Conservation (phyloP, 31 red algal genomes). For the Endocladia muricata region DNA sequence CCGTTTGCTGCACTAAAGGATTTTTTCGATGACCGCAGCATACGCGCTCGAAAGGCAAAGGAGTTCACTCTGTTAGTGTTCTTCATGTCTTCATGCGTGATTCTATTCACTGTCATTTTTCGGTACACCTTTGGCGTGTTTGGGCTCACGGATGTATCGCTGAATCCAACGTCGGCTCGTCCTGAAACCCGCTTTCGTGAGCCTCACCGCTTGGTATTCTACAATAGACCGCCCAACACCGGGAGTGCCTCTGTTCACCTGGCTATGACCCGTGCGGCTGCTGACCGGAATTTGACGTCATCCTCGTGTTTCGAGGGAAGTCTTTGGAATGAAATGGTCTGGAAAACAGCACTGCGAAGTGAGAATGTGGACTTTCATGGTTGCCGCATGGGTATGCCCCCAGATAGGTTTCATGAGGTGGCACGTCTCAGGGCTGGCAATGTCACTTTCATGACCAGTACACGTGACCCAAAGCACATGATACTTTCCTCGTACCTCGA, state of each 20-base stretch:
- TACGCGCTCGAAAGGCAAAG: too few relatives aligned
- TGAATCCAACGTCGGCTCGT: too few relatives aligned
- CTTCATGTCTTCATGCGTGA: too few relatives aligned
- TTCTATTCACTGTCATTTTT: too few relatives aligned
- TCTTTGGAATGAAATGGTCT: slow-evolving; percentile 52
- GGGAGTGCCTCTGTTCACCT: slow-evolving; percentile 40
- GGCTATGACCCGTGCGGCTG: slow-evolving; percentile 34
- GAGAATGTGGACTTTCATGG: slow-evolving; percentile 44
- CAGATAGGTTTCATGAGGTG: slow-evolving; percentile 6
- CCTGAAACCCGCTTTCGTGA: too few relatives aligned
- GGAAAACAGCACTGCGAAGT: slow-evolving; percentile 25
- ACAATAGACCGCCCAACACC: slow-evolving; percentile 43
- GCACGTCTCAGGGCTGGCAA: slow-evolving; percentile 26
- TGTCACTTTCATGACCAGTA: slow-evolving; percentile 43
- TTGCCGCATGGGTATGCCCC: slow-evolving; percentile 30
- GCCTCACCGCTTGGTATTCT: slow-evolving; percentile 27
- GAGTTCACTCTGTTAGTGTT: too few relatives aligned
- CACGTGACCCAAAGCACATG: slow-evolving; percentile 25
- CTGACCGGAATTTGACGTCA: not conserved
- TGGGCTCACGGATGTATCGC: too few relatives aligned
- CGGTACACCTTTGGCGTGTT: too few relatives aligned
- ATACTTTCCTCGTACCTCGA: slow-evolving; percentile 40
- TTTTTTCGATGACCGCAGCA: too few relatives aligned
- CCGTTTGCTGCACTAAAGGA: too few relatives aligned
- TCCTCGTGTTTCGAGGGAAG: slow-evolving; percentile 49